Evolutionary conservation across 257 asterid genomes (phyloP).

Genomic region (Anisodus acutangulus): DNA sequence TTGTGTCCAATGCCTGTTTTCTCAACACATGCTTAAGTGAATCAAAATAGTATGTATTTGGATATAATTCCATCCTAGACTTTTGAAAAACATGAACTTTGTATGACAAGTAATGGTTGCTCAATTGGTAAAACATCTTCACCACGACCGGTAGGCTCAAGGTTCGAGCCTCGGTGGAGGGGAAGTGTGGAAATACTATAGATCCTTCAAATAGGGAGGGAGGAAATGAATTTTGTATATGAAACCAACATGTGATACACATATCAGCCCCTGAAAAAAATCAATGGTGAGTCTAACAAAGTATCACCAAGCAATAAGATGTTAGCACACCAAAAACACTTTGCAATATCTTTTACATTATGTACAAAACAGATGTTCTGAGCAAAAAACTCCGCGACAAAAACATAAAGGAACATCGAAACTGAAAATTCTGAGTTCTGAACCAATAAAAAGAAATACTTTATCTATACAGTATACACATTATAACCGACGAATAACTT

Average conservation of each 20-base stretch:
- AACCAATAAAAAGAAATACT: background rate
- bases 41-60: no score
- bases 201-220: no score
- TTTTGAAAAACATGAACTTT: no score
- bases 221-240: background rate
- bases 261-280: background rate
- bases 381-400: background rate
- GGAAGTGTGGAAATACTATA: no score
- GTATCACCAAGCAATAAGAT: conserved; percentile 10
- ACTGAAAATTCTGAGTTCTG: background rate
- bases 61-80: no score
- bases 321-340: conserved; percentile 11
- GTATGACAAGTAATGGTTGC: no score
- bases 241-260: background rate
- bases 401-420: background rate
- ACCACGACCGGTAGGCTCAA: no score
- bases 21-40: no score
- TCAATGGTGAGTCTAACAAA: background rate
- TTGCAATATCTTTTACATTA: background rate
- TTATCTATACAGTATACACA: conserved; percentile 12
- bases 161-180: no score
- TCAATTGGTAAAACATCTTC: no score
- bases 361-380: conserved; percentile 14
- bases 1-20: no score
- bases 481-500: background rate